Evolutionary conservation across 371 early-diverging fungal species (phyloP), one percentile per base, ranked within the genome.

Genomic region (Actinomortierella wolfii): DNA sequence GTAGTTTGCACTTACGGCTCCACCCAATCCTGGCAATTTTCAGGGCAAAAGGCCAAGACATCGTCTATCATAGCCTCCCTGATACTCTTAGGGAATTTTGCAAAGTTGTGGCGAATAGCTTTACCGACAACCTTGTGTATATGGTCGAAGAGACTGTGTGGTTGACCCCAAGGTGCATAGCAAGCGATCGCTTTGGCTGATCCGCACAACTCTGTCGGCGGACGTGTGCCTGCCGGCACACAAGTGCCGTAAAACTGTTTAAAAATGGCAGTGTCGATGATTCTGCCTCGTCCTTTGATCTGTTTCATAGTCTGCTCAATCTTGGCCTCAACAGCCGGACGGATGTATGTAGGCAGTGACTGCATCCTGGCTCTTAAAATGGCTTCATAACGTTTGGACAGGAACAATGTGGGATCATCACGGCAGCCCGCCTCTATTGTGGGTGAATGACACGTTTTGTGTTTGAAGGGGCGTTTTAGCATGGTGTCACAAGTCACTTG

Each of bases 151-250:
- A 69, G 59, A 40, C 70, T 52, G 7, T 58, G 17, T 8, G 15
- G 2, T n/a, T 61, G 64, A 8, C 55, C 65, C 65, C 71, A 70
- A 13, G 61, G 56, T 0, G 65, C 65, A 54, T 54, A 61, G 54
- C 71, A 70, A 4, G 71, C 71, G 18, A 70, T 64, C 26, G 58
- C 29, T 34, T 64, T 64, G 42, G 71, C 65, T n/a, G 61, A 57
- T 44, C 65, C 71, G 51, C 71, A 70, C 14, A 70, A 51, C 58
- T 70, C 65, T 0, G 42, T 45, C 15, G 71, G 71, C 2, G 34
- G 13, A 43, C 65, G 25, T 24, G 39, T 18, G 0, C 54, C 54
- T 3, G 64, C 69, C 4, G 59, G 14, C 15, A 17, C 50, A 29
- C 71, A 70, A 3, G 54, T 13, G 0, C 71, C 71, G 13, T 57